Base-by-base conservation (phyloP, 129 eudicot genomes). In the Lactuca saligna region DNA sequence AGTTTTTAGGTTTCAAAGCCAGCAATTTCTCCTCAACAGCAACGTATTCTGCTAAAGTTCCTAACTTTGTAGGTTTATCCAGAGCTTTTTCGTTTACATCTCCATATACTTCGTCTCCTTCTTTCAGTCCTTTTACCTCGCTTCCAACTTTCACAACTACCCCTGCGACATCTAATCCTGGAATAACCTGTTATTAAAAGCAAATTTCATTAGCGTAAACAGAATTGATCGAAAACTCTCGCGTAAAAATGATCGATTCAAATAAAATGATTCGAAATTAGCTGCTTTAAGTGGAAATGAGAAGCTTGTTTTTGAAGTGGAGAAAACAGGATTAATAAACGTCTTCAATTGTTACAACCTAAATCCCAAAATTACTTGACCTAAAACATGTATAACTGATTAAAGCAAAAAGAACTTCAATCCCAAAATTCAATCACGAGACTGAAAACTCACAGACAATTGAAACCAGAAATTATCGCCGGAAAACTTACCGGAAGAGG, bases 81-180 rank as follows among this genome's bases (percentile, higher is more conserved):
- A 84, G 16, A 11, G 91, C 91, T 7, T 84, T 80, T 84, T 89
- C 88, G 20, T 66, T 62, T 15, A 92, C 57, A 57, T 92, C 79
- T 31, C 95, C 96, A 46, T 92, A 92, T 4, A 92, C 95, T 74
- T 92, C 91, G 48, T 92, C 96, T 72, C 98, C 98, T 73, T 78
- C 98, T 57, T 92, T 92, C 25, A 92, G 74, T 35, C 67, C 74
- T 79, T 75, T 92, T 63, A 92, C 96, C 78, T 84, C 57, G 73
- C 89, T 86, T 10, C 96, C 98, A 48, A 88, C 91, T 72, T 88
- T 92, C 7, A 92, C 96, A 72, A 92, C 91, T 67, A 88, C 81
- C 5, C 96, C 98, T 29, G 96, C 95, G 6, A 86, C 87, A 71
- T 92, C 98, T 57, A 86, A 84, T 41, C 98, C 96, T 35, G 97